Conservation (phyloP, 345 rosid species). For the Limnanthes douglasii region DNA sequence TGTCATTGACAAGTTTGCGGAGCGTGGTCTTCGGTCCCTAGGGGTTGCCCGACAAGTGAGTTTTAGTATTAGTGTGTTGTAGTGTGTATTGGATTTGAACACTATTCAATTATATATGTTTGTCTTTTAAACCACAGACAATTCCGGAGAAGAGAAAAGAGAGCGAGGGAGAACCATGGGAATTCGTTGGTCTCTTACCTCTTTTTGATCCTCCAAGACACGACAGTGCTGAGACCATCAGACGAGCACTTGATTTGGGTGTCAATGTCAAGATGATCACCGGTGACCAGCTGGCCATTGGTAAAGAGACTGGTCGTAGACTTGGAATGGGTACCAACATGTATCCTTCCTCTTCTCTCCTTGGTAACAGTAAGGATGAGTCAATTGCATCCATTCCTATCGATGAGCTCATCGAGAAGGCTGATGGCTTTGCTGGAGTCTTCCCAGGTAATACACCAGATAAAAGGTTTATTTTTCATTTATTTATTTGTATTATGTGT, state of each 20-base stretch:
- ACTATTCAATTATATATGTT: neutral
- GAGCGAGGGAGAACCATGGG: constrained; percentile 63
- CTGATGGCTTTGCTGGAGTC: constrained; percentile 84
- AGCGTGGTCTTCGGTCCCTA: constrained; percentile 71
- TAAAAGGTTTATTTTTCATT: too few relatives aligned
- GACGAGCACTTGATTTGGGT: constrained; percentile 68
- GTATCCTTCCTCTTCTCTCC: constrained; percentile 72
- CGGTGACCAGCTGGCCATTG: constrained; percentile 83
- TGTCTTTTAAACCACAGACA: constrained; percentile 9
- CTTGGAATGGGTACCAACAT: constrained; percentile 88
- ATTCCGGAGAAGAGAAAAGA: constrained; percentile 57
- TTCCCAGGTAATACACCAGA: constrained; percentile 94
- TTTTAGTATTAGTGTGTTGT: neutral
- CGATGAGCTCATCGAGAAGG: constrained; percentile 65
- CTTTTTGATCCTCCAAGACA: constrained; percentile 91
- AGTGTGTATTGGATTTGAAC: neutral
- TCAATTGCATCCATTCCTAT: constrained; percentile 36
- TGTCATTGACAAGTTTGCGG: constrained; percentile 73
- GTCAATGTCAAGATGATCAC: constrained; percentile 89
- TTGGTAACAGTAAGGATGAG: constrained; percentile 42
- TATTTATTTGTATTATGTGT: too few relatives aligned
- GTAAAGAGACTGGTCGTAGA: constrained; percentile 77
- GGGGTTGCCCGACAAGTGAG: constrained; percentile 45
- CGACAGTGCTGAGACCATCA: constrained; percentile 73
- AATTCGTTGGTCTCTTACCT: constrained; percentile 83